Percentiles rank a stretch among this genome's conserved stretches.
phyloP scores from a whole-genome alignment of 257 asterid genomes.

The Rauvolfia tetraphylla region DNA sequence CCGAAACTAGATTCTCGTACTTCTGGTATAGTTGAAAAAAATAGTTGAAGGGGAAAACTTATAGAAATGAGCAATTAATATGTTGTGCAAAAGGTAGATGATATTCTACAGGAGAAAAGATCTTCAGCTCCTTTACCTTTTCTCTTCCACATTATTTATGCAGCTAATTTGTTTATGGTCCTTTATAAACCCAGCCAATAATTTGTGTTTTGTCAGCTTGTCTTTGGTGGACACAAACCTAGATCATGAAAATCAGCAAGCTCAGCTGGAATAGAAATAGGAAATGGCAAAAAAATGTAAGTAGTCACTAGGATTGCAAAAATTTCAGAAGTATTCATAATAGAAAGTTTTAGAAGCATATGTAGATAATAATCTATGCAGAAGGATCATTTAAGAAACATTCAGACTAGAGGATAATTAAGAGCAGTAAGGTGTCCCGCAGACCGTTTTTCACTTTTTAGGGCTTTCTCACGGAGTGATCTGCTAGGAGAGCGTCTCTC shows the following conservation, averaged over 20 bases:
- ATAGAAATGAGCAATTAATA: neutral
- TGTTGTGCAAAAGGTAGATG: neutral
- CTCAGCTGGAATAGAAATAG: neutral
- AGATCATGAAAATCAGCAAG: neutral
- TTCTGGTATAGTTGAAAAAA: neutral
- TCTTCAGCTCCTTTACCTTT: neutral
- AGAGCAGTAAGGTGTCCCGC: neutral
- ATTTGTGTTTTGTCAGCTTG: neutral
- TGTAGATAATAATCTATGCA: neutral
- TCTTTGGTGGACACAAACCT: neutral
- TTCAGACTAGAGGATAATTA: neutral
- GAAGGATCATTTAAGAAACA: neutral
- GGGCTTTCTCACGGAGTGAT: neutral
- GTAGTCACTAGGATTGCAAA: neutral
- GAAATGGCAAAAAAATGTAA: neutral
- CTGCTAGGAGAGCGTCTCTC: neutral
- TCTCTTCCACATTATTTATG: neutral
- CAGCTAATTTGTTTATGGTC: neutral
- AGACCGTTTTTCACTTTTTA: neutral
- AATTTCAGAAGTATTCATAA: neutral
- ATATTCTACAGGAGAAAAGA: neutral
- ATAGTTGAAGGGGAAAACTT: neutral
- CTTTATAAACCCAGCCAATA: neutral
- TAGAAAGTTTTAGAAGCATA: neutral
- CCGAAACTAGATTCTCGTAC: neutral